These are phyloP conservation scores for Daldinia vernicosa DNA, from an alignment of 495 filamentous ascomycete species.

Conservation along the genomic window DNA sequence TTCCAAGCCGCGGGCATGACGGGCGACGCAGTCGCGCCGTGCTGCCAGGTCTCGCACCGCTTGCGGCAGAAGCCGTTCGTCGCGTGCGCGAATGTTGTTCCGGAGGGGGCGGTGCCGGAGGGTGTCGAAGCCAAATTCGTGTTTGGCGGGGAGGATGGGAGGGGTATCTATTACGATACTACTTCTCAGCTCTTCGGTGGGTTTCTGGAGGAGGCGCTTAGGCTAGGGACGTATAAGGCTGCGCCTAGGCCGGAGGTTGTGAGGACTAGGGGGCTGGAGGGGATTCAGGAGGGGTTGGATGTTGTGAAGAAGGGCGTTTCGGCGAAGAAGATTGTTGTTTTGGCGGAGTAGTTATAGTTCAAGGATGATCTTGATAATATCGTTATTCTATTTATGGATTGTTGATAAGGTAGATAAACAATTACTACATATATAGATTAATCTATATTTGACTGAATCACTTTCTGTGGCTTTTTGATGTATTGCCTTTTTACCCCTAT, in stretches of 20 bases:
- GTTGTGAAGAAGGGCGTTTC: constrained; percentile 53
- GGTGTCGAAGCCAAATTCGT: constrained; percentile 17
- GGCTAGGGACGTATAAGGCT: constrained; percentile 35
- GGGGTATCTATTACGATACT: constrained; percentile 21
- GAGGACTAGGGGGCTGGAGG: constrained; percentile 41
- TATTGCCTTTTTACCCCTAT: too few relatives aligned
- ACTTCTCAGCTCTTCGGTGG: constrained; percentile 25
- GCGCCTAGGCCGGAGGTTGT: constrained; percentile 44
- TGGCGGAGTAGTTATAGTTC: too few relatives aligned
- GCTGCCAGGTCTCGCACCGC: constrained; percentile 25
- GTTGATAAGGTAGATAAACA: too few relatives aligned
- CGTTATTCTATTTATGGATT: not conserved
- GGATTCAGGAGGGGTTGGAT: constrained; percentile 45
- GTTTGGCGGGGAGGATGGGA: not conserved
- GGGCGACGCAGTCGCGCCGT: constrained; percentile 12
- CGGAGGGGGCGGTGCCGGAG: constrained; percentile 10
- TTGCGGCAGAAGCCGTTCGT: constrained; percentile 33
- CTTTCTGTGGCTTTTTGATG: too few relatives aligned
- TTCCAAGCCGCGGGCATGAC: constrained; percentile 34
- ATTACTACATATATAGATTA: too few relatives aligned
- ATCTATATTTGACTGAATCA: too few relatives aligned
- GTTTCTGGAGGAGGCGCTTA: constrained; percentile 40
- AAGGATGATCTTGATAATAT: too few relatives aligned
- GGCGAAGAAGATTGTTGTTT: constrained; percentile 59
- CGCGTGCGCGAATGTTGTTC: constrained; percentile 21